phyloP scores from a whole-genome alignment of 1,284 basidiomycete species.

The Sporisorium reilianum region DNA sequence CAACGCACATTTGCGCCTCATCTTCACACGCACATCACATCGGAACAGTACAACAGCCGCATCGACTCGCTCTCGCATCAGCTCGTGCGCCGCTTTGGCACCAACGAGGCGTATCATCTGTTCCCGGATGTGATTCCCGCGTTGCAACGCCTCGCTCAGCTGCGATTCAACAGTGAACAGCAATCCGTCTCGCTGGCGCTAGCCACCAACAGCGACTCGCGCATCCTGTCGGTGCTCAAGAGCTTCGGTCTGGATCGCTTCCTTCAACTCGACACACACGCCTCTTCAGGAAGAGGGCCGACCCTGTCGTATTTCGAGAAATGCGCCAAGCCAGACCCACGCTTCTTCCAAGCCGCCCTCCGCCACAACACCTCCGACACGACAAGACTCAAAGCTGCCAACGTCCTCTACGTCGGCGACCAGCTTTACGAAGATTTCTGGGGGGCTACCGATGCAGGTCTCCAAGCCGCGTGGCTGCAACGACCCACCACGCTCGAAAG shows the following conservation, averaged over 20 bases:
- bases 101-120: slow-evolving; percentile 39
- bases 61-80: slow-evolving; percentile 18
- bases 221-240: slow-evolving; percentile 45
- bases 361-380: background rate
- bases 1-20: slow-evolving; percentile 38
- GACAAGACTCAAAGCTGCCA: slow-evolving; percentile 1
- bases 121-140: slow-evolving; percentile 49
- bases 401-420: slow-evolving; percentile 55
- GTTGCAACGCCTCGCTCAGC: slow-evolving; percentile 10
- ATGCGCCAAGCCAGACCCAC: slow-evolving; percentile 42
- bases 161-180: background rate
- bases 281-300: slow-evolving; percentile 14
- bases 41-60: slow-evolving; percentile 9
- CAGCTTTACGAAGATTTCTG: slow-evolving; percentile 57
- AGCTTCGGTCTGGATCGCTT: slow-evolving; percentile 35
- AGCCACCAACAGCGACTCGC: slow-evolving; percentile 53
- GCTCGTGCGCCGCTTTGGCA: slow-evolving; percentile 47
- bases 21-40: slow-evolving; percentile 10
- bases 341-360: slow-evolving; percentile 49
- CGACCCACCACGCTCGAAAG: slow-evolving; percentile 20
- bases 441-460: slow-evolving; percentile 45
- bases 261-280: slow-evolving; percentile 32
- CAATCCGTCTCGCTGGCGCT: slow-evolving; percentile 22
- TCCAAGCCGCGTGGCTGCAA: slow-evolving; percentile 52
- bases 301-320: slow-evolving; percentile 51